phyloP scores from a whole-genome alignment of 805 yeast species.

The Metschnikowia orientalis region DNA sequence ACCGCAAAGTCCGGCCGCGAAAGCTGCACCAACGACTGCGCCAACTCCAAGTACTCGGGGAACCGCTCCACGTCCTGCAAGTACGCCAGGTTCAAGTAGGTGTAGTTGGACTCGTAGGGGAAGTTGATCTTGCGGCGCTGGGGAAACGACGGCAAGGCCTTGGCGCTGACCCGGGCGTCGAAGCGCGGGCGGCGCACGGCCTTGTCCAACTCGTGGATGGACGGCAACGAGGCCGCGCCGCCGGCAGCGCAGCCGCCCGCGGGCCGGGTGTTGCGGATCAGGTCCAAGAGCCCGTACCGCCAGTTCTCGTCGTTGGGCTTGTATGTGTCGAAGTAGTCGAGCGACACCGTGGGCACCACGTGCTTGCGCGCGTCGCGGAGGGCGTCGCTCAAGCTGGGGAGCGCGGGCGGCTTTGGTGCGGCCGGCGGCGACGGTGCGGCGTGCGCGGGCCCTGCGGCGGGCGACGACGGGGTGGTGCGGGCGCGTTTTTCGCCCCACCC shows the following conservation, averaged over 20 bases:
- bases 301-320: constrained; percentile 43
- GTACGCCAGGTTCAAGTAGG: constrained; percentile 46
- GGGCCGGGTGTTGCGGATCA: constrained; percentile 25
- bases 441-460: constrained; percentile 2
- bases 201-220: constrained; percentile 10
- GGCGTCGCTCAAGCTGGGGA: constrained; percentile 33
- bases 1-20: constrained; percentile 19
- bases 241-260: constrained; percentile 5
- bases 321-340: constrained; percentile 43
- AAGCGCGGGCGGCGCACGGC: constrained; percentile 28
- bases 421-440: not conserved
- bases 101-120: constrained; percentile 51
- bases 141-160: constrained; percentile 16
- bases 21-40: constrained; percentile 38
- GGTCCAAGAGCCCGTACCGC: constrained; percentile 38
- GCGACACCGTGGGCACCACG: constrained; percentile 34
- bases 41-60: constrained; percentile 46
- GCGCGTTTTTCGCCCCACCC: constrained; percentile 4
- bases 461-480: constrained; percentile 16
- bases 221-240: constrained; percentile 8
- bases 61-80: constrained; percentile 45
- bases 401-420: constrained; percentile 1
- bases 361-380: constrained; percentile 1
- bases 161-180: constrained; percentile 34
- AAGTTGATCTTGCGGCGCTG: constrained; percentile 40